A percentile compares a stretch with the other conserved stretches of the same genome.
These are phyloP conservation scores for Candida coquimbonensis DNA, from an alignment of 805 yeast species.

Conservation along the genomic window DNA sequence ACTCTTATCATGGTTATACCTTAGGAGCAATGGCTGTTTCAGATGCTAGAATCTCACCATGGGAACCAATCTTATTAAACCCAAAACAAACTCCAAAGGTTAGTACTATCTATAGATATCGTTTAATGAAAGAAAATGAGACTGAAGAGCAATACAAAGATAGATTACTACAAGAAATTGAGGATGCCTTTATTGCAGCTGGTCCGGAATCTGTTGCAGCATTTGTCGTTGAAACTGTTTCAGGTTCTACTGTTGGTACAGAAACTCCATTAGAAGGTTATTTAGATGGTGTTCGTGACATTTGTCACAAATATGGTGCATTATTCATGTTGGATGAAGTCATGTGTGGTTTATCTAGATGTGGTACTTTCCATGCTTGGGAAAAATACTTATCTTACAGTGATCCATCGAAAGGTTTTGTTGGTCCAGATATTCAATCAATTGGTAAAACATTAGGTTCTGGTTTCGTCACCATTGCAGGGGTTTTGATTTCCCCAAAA, in stretches of 20 bases:
- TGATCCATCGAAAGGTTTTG: constrained; percentile 28
- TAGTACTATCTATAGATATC: constrained; percentile 15
- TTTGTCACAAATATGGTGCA: constrained; percentile 28
- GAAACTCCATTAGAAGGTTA: constrained; percentile 33
- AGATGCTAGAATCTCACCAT: constrained; percentile 21
- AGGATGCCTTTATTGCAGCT: constrained; percentile 27
- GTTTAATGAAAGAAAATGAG: constrained; percentile 20
- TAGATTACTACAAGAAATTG: constrained; percentile 30
- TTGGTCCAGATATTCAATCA: constrained; percentile 1
- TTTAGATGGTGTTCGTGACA: constrained; percentile 31
- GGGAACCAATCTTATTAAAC: constrained; percentile 9
- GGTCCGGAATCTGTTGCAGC: constrained; percentile 34
- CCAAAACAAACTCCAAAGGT: constrained; percentile 5
- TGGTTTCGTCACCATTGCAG: constrained; percentile 37
- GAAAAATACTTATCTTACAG: constrained; percentile 21
- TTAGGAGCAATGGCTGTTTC: constrained; percentile 34
- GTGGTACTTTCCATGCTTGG: constrained; percentile 36
- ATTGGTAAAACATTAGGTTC: constrained; percentile 22
- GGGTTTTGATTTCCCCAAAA: constrained; percentile 27
- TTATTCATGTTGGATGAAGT: constrained; percentile 37
- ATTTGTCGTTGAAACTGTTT: constrained; percentile 34
- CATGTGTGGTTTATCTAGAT: constrained; percentile 45
- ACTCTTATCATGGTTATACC: constrained; percentile 39
- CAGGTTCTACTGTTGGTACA: constrained; percentile 35
- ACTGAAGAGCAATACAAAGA: constrained; percentile 30